Conservation (phyloP, 2,329 filamentous ascomycete species). For the Fusarium cicatricum region DNA sequence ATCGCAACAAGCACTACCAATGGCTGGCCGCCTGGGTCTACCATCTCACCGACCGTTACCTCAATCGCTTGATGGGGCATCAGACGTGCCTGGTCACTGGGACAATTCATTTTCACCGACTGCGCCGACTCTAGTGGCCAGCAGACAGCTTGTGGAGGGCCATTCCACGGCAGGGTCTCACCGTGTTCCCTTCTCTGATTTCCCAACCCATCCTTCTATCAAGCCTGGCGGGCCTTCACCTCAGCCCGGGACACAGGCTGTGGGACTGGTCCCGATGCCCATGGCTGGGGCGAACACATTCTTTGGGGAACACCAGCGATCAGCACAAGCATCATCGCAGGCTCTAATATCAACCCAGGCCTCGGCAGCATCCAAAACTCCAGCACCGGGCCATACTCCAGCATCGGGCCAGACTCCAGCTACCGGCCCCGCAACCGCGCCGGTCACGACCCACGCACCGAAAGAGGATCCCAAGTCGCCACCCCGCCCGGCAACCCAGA, state of each 20-base stretch:
- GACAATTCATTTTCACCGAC: not conserved
- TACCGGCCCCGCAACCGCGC: not conserved
- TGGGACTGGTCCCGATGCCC: constrained; percentile 42
- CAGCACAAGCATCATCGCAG: not conserved
- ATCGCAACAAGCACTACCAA: constrained; percentile 4
- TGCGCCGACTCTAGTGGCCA: not conserved
- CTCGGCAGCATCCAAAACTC: not conserved
- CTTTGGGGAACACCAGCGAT: constrained; percentile 40
- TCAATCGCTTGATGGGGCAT: constrained; percentile 24
- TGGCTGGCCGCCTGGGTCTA: not conserved
- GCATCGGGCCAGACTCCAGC: not conserved
- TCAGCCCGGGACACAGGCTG: not conserved
- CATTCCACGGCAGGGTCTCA: constrained; percentile 8
- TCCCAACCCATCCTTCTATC: constrained; percentile 9
- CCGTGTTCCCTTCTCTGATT: not conserved
- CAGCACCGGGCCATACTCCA: not conserved
- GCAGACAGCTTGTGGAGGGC: not conserved
- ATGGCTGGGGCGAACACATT: constrained; percentile 50
- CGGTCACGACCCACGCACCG: not conserved
- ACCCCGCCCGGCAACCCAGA: not conserved
- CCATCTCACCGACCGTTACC: constrained; percentile 2
- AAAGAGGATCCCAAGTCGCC: not conserved
- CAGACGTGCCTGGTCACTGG: constrained; percentile 11
- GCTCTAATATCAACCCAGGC: not conserved
- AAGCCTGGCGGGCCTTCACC: not conserved